Evolutionary conservation across 2,329 filamentous ascomycete species (phyloP), one percentile per base, ranked within the genome.

Genomic region (Colletotrichum tanaceti): DNA sequence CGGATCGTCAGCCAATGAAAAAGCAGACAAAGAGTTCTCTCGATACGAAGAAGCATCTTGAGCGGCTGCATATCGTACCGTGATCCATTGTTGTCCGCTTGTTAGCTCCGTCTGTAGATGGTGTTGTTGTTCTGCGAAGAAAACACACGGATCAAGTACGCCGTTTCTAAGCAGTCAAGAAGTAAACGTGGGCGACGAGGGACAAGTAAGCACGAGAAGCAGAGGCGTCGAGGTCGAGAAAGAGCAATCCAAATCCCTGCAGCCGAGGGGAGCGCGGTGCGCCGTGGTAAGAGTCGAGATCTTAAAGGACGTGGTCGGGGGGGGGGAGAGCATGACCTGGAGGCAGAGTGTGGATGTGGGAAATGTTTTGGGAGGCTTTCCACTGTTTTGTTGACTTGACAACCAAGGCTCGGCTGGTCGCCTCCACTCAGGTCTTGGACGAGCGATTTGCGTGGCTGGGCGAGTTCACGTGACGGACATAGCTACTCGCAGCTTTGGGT

Each of bases 1-100:
- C 20, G 13, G n/a, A 53, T 53, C 28, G 61, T 58, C 74, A 75
- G 76, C 73, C 71, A 72, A 70, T 49, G 75, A 74, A 35, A 75
- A 71, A 68, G 61, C 62, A 70, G 58, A 41, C 58, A 59, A 55
- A 61, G 59, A 20, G 68, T 57, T 24, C 22, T 39, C 49, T 50
- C 24, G 41, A 22, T 39, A 20, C 24, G 39, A 10, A 52, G 44
- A 57, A 52, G 43, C 49, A 61, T 28, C 6, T 20, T 20, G 43
- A 7, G 57, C 22, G 43, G 44, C 35, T 46, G 49, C 18, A 7
- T 18, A 35, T 54, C 66, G 53, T 71, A 71, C 69, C 69, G 58
- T 71, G 69, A 18, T 71, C 66, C 69, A 71, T 71, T 54, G 41
- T 66, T 46, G 44, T 61, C 65, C 50, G 22, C 63, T 39, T 39